Percentiles rank a stretch among this genome's conserved stretches.
Evolutionary conservation across 768 basidiomycete species (phyloP).

Genomic region (Rhodotorula graminis): DNA sequence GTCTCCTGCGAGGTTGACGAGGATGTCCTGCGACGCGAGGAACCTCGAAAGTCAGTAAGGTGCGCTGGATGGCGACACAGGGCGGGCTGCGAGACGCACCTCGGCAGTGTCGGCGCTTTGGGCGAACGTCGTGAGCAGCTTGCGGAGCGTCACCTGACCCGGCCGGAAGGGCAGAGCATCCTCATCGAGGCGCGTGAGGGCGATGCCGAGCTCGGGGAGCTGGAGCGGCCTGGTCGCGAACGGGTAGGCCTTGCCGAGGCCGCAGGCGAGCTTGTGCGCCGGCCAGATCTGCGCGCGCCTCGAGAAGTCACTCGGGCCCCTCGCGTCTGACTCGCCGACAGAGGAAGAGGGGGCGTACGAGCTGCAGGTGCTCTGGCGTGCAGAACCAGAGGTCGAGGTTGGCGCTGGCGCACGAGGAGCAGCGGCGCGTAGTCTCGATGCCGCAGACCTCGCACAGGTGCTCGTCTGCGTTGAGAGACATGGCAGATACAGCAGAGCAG

Average conservation of each 20-base stretch:
- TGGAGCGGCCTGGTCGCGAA: not conserved
- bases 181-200: not conserved
- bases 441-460: not conserved
- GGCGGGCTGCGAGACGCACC: no score
- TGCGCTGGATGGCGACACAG: no score
- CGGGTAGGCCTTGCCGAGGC: not conserved
- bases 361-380: not conserved
- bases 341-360: not conserved
- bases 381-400: not conserved
- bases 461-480: not conserved
- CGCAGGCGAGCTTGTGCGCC: slow-evolving; percentile 1
- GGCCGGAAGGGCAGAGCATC: rapidly evolving
- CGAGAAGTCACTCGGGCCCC: not conserved
- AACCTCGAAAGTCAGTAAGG: not conserved
- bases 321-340: no score
- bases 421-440: not conserved
- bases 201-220: not conserved
- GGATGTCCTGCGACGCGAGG: not conserved
- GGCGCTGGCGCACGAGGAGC: not conserved
- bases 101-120: no score
- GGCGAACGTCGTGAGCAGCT: not conserved
- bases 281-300: not conserved
- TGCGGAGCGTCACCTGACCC: not conserved
- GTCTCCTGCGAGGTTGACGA: not conserved
- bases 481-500: not conserved